A percentile compares a stretch with the other conserved stretches of the same genome.
phyloP scores from a whole-genome alignment of 495 filamentous ascomycete genomes.

The Neurospora africana region DNA sequence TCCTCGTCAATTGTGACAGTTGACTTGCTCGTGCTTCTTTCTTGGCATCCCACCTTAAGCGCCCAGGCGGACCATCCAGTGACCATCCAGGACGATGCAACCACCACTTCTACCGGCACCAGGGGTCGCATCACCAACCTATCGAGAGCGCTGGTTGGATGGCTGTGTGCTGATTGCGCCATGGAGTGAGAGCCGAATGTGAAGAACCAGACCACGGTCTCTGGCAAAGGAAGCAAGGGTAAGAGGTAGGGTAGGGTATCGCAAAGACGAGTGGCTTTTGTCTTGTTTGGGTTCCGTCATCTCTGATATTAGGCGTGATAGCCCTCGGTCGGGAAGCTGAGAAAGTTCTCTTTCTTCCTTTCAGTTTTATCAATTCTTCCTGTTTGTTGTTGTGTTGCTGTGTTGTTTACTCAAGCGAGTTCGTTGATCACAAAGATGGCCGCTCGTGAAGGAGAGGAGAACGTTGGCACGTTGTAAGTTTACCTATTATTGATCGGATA shows the following conservation, averaged over 20 bases:
- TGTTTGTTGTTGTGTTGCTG: not conserved
- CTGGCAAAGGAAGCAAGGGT: not conserved
- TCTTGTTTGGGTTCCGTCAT: not conserved
- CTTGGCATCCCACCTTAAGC: slow-evolving; percentile 19
- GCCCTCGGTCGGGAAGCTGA: not conserved
- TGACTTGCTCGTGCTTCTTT: not conserved
- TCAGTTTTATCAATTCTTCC: not conserved
- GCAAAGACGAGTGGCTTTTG: slow-evolving; percentile 4
- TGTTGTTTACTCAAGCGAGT: not conserved
- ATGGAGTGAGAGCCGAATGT: not conserved
- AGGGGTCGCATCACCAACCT: slow-evolving; percentile 7
- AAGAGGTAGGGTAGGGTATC: slow-evolving; percentile 8
- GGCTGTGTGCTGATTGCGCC: slow-evolving; percentile 1
- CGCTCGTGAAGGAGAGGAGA: slow-evolving; percentile 64
- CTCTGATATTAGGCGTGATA: not conserved
- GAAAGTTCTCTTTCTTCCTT: not conserved
- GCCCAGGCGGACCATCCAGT: slow-evolving; percentile 9
- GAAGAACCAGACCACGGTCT: not conserved
- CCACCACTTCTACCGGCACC: not conserved
- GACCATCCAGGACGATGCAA: not conserved
- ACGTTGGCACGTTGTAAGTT: slow-evolving; percentile 68
- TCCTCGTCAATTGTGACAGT: not conserved
- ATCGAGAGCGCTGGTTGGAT: slow-evolving; percentile 10
- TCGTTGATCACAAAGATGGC: slow-evolving; percentile 48
- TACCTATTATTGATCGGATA: not conserved